phyloP scores from a whole-genome alignment of 768 basidiomycete genomes.

The Pleurotus pulmonarius region DNA sequence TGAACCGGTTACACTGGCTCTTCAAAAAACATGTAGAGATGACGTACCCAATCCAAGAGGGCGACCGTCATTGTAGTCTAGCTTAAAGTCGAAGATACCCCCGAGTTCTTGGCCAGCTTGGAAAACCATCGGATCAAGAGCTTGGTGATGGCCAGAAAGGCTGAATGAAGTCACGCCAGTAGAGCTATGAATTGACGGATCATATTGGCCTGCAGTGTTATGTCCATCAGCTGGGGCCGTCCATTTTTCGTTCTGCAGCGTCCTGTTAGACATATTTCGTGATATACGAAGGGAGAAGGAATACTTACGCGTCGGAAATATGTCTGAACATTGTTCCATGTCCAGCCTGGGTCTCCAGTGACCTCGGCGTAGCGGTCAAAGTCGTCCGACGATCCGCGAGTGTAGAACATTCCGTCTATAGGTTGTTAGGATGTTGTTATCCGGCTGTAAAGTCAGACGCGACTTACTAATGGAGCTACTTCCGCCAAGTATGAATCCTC shows the following conservation, averaged over 20 bases:
- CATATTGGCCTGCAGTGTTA: conserved; percentile 21
- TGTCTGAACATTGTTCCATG: conserved; percentile 20
- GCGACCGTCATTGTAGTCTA: conserved; percentile 29
- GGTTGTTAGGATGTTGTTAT: conserved; percentile 9
- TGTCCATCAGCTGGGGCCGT: conserved; percentile 18
- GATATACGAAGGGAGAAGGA: neutral
- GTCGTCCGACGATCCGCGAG: conserved; percentile 22
- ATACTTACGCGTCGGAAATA: conserved; percentile 19
- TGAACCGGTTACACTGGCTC: neutral
- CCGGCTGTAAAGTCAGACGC: too few relatives aligned
- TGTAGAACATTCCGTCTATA: conserved; percentile 20
- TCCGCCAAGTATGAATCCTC: conserved; percentile 21
- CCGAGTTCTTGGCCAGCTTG: conserved; percentile 16
- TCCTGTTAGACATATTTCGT: neutral
- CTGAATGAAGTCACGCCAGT: conserved; percentile 17
- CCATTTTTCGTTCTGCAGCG: conserved; percentile 14
- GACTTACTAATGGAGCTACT: conserved; percentile 19
- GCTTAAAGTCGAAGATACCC: conserved; percentile 25
- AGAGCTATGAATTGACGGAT: conserved; percentile 23
- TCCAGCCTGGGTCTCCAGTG: conserved; percentile 23
- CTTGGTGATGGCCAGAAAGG: conserved; percentile 14
- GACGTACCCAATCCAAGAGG: conserved; percentile 23
- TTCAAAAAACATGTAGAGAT: neutral
- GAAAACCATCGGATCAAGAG: conserved; percentile 18
- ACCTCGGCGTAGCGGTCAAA: conserved; percentile 20